Base-by-base conservation (phyloP, 2,329 filamentous ascomycete genomes). In the Colletotrichum melonis region DNA sequence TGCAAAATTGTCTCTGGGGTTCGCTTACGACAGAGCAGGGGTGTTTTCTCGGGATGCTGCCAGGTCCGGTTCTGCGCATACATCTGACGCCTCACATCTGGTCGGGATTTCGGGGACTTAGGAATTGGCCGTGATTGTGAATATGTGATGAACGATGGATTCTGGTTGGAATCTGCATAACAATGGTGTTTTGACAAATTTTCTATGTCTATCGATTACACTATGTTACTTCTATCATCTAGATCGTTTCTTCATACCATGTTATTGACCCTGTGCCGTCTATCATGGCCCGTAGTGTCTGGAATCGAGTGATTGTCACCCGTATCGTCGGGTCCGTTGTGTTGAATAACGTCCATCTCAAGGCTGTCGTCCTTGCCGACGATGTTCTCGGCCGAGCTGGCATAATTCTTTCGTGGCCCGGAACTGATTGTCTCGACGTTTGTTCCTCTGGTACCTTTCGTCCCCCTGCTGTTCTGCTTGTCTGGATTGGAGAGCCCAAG, bases 381-480 rank as follows among this genome's bases (percentile, higher is more conserved):
- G 14, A 72, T 72, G 35, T 60, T 72, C 16, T 72, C 59, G 2
- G 56, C 52, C 14, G 69, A 74, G 42, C 65, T 64, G n/a, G 69
- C 56, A 19, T 62, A 62, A 14, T 30, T 28, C 24, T 46, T 68
- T 3, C 55, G 52, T 3, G 60, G 57, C 5, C 63, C 46, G 1
- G 63, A 63, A 24, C 63, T 24, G 7, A 63, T 67, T 1, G 72
- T 74, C 32, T 63, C 63, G 32, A 58, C 38, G 8, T 62, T 67
- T 4, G 58, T 59, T 52, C 30, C 56, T 35, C 22, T 57, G 30
- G 67, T 55, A 2, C 5, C 49, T 19, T 16, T 74, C 35, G 62
- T 55, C 6, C 8, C 49, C n/a, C 24, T 72, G 24, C 58, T 66
- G 16, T 32, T 60, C 14, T 74, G 63, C n/a, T 46, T 49, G 19